Conservation (phyloP, 345 rosid genomes). For the Murraya paniculata region DNA sequence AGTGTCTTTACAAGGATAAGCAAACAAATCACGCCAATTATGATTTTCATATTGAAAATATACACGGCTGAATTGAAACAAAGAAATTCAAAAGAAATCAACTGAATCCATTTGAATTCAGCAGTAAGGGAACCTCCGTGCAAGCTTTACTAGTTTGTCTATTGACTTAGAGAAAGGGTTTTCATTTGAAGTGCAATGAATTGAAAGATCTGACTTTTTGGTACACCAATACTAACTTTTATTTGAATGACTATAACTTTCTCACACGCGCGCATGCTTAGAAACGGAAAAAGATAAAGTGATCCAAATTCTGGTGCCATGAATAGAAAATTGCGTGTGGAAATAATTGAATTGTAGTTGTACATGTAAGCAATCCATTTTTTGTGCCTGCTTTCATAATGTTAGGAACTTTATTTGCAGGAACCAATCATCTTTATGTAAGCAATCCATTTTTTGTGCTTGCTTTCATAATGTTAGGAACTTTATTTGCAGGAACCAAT, state of each 20-base stretch:
- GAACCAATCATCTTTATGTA: slow-evolving; percentile 14
- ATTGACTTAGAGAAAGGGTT: not conserved
- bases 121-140: not conserved
- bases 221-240: not conserved
- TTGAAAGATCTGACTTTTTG: not conserved
- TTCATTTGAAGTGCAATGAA: not conserved
- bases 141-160: not conserved
- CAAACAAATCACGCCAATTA: not conserved
- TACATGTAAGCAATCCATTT: not conserved
- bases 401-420: slow-evolving; percentile 27
- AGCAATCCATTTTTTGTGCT: not conserved
- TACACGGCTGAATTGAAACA: too few relatives aligned
- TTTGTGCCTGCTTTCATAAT: slow-evolving; percentile 2
- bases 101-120: not conserved
- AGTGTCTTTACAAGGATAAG: not conserved
- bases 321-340: not conserved
- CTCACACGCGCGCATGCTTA: not conserved
- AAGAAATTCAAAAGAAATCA: not conserved
- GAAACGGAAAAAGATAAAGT: not conserved
- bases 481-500: slow-evolving; percentile 31
- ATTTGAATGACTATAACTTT: not conserved
- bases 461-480: slow-evolving; percentile 2
- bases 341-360: not conserved
- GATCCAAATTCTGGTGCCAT: not conserved
- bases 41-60: not conserved